Evolutionary conservation across 2,329 filamentous ascomycete species (phyloP).

Genomic region (Aotearoamyces nothofagi): DNA sequence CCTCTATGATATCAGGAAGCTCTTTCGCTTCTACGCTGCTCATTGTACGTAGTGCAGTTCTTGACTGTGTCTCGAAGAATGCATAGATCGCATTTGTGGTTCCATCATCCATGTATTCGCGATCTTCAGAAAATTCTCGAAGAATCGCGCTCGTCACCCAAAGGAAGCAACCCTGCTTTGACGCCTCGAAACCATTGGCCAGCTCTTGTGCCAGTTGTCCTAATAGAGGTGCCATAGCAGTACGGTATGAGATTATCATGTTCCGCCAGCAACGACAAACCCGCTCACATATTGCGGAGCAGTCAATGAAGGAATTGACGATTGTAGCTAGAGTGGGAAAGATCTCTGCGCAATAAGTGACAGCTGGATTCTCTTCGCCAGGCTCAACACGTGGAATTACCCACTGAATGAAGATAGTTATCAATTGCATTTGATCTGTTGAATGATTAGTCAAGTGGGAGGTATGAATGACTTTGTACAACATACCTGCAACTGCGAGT

Average conservation of each 20-base stretch:
- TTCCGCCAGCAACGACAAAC: constrained; percentile 92
- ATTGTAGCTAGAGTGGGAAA: constrained; percentile 79
- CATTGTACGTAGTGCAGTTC: constrained; percentile 76
- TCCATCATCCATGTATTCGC: constrained; percentile 67
- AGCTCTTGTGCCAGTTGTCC: constrained; percentile 79
- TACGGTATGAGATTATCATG: constrained; percentile 93
- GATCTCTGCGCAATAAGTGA: constrained; percentile 92
- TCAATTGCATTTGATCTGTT: constrained; percentile 72
- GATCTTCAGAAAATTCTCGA: constrained; percentile 85
- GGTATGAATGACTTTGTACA: constrained; percentile 1
- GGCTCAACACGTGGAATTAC: constrained; percentile 60
- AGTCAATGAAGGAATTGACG: constrained; percentile 73
- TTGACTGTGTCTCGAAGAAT: constrained; percentile 90
- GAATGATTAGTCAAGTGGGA: constrained; percentile 1
- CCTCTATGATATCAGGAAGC: constrained; percentile 43
- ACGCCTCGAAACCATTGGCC: constrained; percentile 68
- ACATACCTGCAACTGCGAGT: constrained; percentile 65
- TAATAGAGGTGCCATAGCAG: constrained; percentile 72
- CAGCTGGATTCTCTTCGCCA: constrained; percentile 68
- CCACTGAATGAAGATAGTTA: constrained; percentile 77
- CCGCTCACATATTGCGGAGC: constrained; percentile 79
- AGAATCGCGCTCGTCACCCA: constrained; percentile 95
- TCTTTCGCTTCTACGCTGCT: constrained; percentile 58
- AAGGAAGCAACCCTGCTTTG: constrained; percentile 90
- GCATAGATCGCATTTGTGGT: constrained; percentile 80